Conservation (phyloP, 805 yeast species). For the Candida suzukii region DNA sequence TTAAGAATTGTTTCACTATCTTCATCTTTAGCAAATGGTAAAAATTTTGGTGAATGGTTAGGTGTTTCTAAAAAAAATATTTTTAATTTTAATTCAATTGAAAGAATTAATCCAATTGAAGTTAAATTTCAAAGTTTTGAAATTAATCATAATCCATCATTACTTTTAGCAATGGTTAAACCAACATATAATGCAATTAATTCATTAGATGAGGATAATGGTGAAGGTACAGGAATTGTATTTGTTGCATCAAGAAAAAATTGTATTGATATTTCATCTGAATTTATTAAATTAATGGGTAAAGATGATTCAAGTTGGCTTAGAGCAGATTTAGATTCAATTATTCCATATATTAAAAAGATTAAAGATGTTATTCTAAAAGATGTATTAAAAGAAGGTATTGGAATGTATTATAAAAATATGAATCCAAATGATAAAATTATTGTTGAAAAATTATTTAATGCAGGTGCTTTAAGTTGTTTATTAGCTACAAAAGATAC, state of each 20-base stretch:
- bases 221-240: constrained; percentile 33
- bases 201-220: constrained; percentile 20
- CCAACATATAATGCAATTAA: constrained; percentile 39
- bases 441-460: constrained; percentile 48
- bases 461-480: constrained; percentile 42
- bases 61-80: constrained; percentile 57
- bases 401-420: constrained; percentile 53
- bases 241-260: constrained; percentile 53
- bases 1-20: constrained; percentile 65
- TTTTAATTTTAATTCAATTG: constrained; percentile 65
- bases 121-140: constrained; percentile 47
- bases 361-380: constrained; percentile 41
- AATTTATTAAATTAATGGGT: constrained; percentile 28
- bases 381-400: constrained; percentile 44
- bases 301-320: constrained; percentile 33
- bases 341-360: constrained; percentile 34
- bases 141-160: constrained; percentile 43
- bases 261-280: constrained; percentile 44
- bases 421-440: constrained; percentile 50
- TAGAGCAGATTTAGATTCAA: constrained; percentile 29
- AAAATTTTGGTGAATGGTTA: constrained; percentile 82
- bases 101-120: constrained; percentile 48
- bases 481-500: constrained; percentile 60
- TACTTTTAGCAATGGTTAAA: constrained; percentile 42
- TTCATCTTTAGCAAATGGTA: constrained; percentile 63